Percentiles rank a stretch among this genome's conserved stretches.
Conservation (phyloP, 805 yeast genomes). For the Schizosaccharomyces octosporus region DNA sequence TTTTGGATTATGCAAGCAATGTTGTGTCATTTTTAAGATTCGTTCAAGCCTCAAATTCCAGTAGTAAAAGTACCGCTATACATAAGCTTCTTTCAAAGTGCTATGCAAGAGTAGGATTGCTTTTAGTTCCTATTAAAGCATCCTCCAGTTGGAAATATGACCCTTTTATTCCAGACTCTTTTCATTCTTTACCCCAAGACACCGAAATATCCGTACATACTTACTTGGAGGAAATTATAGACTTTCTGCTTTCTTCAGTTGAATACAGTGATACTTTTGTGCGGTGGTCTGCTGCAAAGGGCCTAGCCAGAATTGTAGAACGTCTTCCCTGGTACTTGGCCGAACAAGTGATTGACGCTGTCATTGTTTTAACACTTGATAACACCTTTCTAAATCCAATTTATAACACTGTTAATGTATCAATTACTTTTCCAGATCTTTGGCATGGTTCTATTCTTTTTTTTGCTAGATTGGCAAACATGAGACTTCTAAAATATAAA, state of each 20-base stretch:
- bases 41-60: not conserved
- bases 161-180: not conserved
- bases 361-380: conserved; percentile 10
- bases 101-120: not conserved
- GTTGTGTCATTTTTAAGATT: not conserved
- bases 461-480: conserved; percentile 21
- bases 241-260: conserved; percentile 22
- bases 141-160: not conserved
- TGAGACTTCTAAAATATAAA: not conserved
- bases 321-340: conserved; percentile 13
- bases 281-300: conserved; percentile 44
- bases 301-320: conserved; percentile 26
- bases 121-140: not conserved
- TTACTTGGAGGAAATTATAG: conserved; percentile 24
- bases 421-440: conserved; percentile 18
- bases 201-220: conserved; percentile 13
- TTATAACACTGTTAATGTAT: conserved; percentile 5
- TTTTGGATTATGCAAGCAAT: not conserved
- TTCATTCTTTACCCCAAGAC: not conserved
- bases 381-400: conserved; percentile 3
- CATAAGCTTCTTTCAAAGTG: not conserved
- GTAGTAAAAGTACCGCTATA: not conserved
- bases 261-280: conserved; percentile 28
- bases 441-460: conserved; percentile 37
- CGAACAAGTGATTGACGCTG: conserved; percentile 13